Conservation (phyloP, 2,329 filamentous ascomycete genomes). For the Dothideomycetes sp. region DNA sequence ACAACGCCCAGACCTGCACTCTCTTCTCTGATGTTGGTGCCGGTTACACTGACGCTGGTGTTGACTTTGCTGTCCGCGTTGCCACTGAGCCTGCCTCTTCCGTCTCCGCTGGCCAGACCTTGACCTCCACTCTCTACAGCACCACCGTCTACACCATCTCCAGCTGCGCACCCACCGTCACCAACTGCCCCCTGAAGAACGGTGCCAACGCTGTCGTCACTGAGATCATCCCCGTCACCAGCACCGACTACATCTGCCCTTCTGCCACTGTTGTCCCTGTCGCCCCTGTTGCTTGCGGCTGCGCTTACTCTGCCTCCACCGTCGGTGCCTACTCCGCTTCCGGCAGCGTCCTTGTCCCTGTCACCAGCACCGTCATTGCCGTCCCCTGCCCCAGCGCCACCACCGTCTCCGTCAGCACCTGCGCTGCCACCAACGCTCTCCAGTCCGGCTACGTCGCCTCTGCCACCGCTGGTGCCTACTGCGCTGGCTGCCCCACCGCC, state of each 20-base stretch:
- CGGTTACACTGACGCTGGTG: slow-evolving; percentile 1
- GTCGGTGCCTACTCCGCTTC: slow-evolving; percentile 6
- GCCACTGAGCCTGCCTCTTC: neutral
- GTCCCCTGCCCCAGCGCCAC: slow-evolving; percentile 1
- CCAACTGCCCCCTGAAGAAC: slow-evolving; percentile 6
- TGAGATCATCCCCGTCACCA: neutral
- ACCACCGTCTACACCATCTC: slow-evolving; percentile 11
- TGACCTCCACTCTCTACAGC: slow-evolving; percentile 9
- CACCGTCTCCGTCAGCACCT: neutral
- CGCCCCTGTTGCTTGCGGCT: slow-evolving; percentile 6
- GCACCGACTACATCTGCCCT: slow-evolving; percentile 6
- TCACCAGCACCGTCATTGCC: slow-evolving; percentile 1
- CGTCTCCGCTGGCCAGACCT: slow-evolving; percentile 1
- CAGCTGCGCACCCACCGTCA: slow-evolving; percentile 10
- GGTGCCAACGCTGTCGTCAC: slow-evolving; percentile 1
- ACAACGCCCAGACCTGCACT: slow-evolving; percentile 22
- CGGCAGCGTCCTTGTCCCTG: slow-evolving; percentile 1
- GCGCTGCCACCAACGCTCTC: neutral
- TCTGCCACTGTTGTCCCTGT: slow-evolving; percentile 1
- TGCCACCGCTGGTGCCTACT: neutral
- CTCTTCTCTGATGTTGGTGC: slow-evolving; percentile 6
- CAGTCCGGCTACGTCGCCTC: neutral
- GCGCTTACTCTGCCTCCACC: slow-evolving; percentile 5
- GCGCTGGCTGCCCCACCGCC: neutral
- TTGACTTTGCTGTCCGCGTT: slow-evolving; percentile 6